A percentile compares a stretch with the other conserved stretches of the same genome.
Evolutionary conservation across 2,329 filamentous ascomycete species (phyloP).

Genomic region (Cladobotryum protrusum): DNA sequence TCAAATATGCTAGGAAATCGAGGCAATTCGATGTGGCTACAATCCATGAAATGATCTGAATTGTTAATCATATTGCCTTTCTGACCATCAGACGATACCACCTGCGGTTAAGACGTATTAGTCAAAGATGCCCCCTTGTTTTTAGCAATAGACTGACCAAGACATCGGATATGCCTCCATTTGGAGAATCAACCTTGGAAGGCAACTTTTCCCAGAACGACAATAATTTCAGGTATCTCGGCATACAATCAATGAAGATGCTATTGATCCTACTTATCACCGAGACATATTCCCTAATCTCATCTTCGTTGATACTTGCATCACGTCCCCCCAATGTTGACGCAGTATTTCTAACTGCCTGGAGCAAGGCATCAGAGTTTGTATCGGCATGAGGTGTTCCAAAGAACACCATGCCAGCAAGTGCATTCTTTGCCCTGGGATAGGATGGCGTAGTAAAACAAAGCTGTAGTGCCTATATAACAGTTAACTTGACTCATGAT

Average conservation of each 20-base stretch:
- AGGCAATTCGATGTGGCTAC: slow-evolving; percentile 15
- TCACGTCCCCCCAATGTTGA: slow-evolving; percentile 3
- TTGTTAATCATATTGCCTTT: slow-evolving; percentile 3
- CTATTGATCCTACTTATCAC: slow-evolving; percentile 16
- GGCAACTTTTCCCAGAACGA: slow-evolving; percentile 14
- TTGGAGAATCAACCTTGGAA: not conserved
- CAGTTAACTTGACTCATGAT: not conserved
- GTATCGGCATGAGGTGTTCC: slow-evolving; percentile 18
- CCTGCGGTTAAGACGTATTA: not conserved
- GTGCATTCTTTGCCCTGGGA: slow-evolving; percentile 9
- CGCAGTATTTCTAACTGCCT: slow-evolving; percentile 14
- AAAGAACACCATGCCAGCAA: slow-evolving; percentile 17
- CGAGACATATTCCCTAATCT: slow-evolving; percentile 17
- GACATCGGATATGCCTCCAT: not conserved
- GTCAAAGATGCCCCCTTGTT: not conserved
- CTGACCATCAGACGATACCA: not conserved
- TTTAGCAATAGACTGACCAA: not conserved
- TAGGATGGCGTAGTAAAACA: slow-evolving; percentile 5
- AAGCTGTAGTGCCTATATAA: slow-evolving; percentile 10
- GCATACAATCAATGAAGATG: slow-evolving; percentile 7
- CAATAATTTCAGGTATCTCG: slow-evolving; percentile 4
- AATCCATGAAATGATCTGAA: slow-evolving; percentile 12
- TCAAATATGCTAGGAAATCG: slow-evolving; percentile 14
- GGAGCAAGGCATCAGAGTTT: slow-evolving; percentile 16
- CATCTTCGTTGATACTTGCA: slow-evolving; percentile 8